These are phyloP conservation scores for Candida tetrigidarum DNA, from an alignment of 1,139 yeast genomes.

Conservation along the genomic window DNA sequence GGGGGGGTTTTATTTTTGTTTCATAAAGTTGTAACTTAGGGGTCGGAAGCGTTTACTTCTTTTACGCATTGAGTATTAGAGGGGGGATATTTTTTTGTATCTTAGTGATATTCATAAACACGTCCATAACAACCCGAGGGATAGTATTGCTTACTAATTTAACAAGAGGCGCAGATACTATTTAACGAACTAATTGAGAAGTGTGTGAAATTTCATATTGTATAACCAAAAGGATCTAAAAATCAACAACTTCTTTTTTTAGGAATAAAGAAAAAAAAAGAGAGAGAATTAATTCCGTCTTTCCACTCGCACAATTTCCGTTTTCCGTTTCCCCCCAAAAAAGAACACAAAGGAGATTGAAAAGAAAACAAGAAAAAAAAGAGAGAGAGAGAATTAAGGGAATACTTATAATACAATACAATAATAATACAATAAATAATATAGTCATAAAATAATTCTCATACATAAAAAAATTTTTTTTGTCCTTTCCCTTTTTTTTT, in stretches of 20 bases:
- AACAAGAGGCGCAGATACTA: not conserved
- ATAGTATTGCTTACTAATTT: no score
- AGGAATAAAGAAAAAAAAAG: not conserved
- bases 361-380: not conserved
- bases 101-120: no score
- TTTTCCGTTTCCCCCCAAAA: not conserved
- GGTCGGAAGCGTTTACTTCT: no score
- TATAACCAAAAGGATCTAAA: no score
- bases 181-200: no score
- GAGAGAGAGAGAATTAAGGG: not conserved
- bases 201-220: not conserved
- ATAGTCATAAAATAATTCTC: not conserved
- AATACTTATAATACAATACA: not conserved
- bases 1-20: not conserved
- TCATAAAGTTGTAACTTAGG: no score
- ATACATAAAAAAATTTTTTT: not conserved
- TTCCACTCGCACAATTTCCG: not conserved
- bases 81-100: no score
- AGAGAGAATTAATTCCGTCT: not conserved
- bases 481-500: not conserved
- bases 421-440: not conserved
- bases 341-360: no score
- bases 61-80: no score
- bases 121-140: no score
- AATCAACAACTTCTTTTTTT: not conserved